Conservation (phyloP, 768 basidiomycete genomes). For the Trametes sanguinea region DNA sequence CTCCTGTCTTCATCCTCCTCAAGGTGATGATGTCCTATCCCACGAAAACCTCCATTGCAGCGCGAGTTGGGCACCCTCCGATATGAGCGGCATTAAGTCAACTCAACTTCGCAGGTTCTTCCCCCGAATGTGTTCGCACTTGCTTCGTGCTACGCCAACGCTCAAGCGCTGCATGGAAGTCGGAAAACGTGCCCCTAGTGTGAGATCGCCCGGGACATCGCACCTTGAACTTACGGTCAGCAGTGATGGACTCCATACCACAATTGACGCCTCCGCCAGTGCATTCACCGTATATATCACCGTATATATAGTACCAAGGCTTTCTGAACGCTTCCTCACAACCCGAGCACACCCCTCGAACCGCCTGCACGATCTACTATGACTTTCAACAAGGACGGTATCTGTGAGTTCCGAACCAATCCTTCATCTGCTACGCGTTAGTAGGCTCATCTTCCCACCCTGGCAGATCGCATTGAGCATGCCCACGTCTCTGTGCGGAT, state of each 20-base stretch:
- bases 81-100: no score
- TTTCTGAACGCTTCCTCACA: neutral
- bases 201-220: neutral
- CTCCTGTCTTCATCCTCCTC: no score
- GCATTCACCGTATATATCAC: neutral
- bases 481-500: neutral
- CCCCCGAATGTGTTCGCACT: no score
- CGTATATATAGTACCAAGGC: no score
- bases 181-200: neutral
- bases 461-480: neutral
- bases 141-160: neutral
- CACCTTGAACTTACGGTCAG: neutral
- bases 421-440: neutral
- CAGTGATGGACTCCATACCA: neutral
- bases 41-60: no score
- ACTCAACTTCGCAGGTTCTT: no score
- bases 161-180: neutral
- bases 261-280: neutral
- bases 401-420: neutral
- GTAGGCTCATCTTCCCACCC: neutral
- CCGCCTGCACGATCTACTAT: neutral
- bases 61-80: no score
- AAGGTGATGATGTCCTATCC: no score
- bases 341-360: neutral
- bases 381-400: neutral